These are phyloP conservation scores for Aurifilum marmelostoma DNA, from an alignment of 2,329 filamentous ascomycete genomes.

Conservation along the genomic window DNA sequence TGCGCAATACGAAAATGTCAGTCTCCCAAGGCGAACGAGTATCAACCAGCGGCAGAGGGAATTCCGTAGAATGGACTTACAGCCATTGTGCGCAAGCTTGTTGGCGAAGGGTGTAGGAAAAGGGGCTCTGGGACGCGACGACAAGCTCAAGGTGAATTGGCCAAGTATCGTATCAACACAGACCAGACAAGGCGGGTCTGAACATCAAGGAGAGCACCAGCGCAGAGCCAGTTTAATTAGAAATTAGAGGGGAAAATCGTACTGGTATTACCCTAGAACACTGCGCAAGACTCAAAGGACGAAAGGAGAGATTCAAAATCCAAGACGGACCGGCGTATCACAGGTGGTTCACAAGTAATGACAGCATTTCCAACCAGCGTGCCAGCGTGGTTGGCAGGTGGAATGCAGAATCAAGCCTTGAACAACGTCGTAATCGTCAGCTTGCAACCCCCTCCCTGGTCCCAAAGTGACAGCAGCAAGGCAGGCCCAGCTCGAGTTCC, in stretches of 20 bases:
- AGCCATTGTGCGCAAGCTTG: constrained; percentile 17
- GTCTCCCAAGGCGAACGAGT: constrained; percentile 1
- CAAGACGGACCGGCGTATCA: constrained; percentile 13
- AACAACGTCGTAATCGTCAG: neutral
- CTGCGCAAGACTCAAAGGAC: constrained; percentile 16
- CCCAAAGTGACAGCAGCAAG: constrained; percentile 10
- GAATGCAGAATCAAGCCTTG: constrained; percentile 6
- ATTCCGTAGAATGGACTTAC: constrained; percentile 2
- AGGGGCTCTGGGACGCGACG: constrained; percentile 4
- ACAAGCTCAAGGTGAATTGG: neutral
- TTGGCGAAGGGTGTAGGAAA: constrained; percentile 5
- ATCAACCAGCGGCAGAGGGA: neutral
- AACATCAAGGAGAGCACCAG: neutral
- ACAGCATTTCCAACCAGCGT: constrained; percentile 6
- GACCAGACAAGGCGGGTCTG: neutral
- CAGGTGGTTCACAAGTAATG: constrained; percentile 2
- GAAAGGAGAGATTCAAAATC: constrained; percentile 18
- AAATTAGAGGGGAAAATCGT: constrained; percentile 4
- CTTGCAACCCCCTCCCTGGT: neutral
- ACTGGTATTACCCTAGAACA: neutral
- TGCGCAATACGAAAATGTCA: constrained; percentile 1
- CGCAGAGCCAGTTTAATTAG: neutral
- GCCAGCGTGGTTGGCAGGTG: constrained; percentile 2
- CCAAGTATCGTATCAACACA: constrained; percentile 3
- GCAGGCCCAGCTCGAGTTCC: constrained; percentile 3